phyloP scores from a whole-genome alignment of 257 asterid genomes.

The Vinca minor region DNA sequence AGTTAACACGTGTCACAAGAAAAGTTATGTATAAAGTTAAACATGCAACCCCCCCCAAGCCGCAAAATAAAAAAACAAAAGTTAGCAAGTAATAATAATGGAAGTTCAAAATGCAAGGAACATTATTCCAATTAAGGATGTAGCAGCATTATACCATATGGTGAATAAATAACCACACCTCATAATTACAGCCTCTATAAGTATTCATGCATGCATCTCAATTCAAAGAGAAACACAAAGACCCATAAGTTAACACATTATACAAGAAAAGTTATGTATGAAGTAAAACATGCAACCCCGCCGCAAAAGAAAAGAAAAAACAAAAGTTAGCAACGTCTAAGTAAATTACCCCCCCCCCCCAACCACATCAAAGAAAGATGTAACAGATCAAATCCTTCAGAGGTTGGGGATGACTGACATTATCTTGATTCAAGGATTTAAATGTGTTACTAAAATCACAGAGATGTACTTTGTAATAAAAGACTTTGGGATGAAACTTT shows the following conservation, averaged over 20 bases:
- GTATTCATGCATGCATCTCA: neutral
- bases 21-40: too few species aligned
- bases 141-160: neutral
- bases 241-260: neutral
- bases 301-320: neutral
- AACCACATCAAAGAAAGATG: neutral
- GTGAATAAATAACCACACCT: neutral
- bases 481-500: neutral
- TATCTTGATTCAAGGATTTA: neutral
- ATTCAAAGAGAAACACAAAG: neutral
- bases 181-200: neutral
- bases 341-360: neutral
- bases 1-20: too few species aligned
- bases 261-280: neutral
- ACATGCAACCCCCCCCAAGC: too few species aligned
- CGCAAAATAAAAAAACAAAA: too few species aligned
- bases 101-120: neutral
- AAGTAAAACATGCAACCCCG: neutral
- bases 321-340: neutral
- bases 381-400: neutral
- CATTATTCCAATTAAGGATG: neutral
- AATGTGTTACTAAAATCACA: slow-evolving; percentile 2
- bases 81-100: too few species aligned
- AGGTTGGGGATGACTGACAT: neutral
- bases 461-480: neutral